These are phyloP conservation scores for Cladorrhinum sp. DNA, from an alignment of 2,329 filamentous ascomycete genomes.

Conservation along the genomic window DNA sequence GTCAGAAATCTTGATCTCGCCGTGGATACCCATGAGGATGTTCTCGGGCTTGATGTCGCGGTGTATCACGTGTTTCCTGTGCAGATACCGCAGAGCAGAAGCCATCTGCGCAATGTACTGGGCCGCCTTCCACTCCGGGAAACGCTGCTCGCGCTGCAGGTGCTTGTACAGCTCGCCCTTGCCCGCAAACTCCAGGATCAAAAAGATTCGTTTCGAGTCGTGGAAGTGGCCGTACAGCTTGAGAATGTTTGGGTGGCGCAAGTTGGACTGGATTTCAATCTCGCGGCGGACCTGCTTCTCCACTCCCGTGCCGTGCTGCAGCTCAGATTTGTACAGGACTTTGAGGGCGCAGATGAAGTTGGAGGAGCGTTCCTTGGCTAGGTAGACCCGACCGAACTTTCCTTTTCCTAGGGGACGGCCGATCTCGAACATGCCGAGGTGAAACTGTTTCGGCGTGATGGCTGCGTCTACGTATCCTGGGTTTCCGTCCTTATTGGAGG, in stretches of 20 bases:
- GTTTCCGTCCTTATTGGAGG: background rate
- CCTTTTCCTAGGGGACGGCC: conserved; percentile 82
- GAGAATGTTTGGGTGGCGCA: conserved; percentile 81
- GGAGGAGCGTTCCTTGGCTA: conserved; percentile 73
- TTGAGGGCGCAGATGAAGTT: conserved; percentile 86
- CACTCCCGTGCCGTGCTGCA: conserved; percentile 71
- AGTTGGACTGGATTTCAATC: conserved; percentile 85
- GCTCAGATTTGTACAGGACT: conserved; percentile 79
- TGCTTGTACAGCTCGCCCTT: conserved; percentile 89
- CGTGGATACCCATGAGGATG: conserved; percentile 91
- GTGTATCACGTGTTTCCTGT: conserved; percentile 97
- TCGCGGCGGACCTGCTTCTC: conserved; percentile 86
- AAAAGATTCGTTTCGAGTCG: conserved; percentile 81
- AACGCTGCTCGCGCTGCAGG: conserved; percentile 71
- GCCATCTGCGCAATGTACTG: conserved; percentile 90
- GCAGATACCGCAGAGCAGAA: conserved; percentile 82
- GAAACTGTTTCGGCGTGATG: conserved; percentile 61
- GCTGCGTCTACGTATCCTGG: conserved; percentile 26
- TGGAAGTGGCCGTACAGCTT: conserved; percentile 86
- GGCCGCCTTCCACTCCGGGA: conserved; percentile 81
- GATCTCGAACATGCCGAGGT: conserved; percentile 93
- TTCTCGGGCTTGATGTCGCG: conserved; percentile 98
- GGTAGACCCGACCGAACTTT: conserved; percentile 83
- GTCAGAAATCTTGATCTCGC: conserved; percentile 97
- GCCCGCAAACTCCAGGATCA: conserved; percentile 83